Evolutionary conservation across 345 rosid species (phyloP), one percentile per base, ranked within the genome.

Genomic region (Aegle marmelos): DNA sequence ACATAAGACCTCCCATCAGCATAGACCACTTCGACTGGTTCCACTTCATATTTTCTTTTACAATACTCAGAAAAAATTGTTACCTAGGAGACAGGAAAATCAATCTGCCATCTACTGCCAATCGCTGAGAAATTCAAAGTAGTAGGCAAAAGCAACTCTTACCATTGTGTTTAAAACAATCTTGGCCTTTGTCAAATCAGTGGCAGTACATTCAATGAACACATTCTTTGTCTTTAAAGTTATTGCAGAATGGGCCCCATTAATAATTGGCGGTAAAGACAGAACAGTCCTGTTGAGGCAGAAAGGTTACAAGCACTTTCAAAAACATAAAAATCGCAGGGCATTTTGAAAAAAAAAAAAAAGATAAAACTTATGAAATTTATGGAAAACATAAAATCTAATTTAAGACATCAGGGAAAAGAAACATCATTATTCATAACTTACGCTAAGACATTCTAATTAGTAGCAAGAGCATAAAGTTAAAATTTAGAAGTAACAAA

Each of bases 231-330:
- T 96, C 90, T 92, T 87, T 68, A 94, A 84, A 75, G 91, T 89
- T 72, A 96, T 94, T 73, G 98, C 98, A 36, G 98, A 96, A 84
- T 94, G 98, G 69, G 97, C 97, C 79, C 98, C 88, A 86, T 96
- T 94, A 74, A 96, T 96, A 80, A 96, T 90, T 75, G 99, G 99
- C 0, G 98, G 98, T 72, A 93, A 77, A 76, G 98, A 94, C 79
- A 94, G 5, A 78, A 96, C 95, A 81, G 98, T 94, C 86, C 98
- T 94, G 3, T 1, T 0, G 31, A 63, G 28, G 89, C 80, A 82
- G 53, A 83, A 79, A 82, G 41, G 33, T 34, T 8, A 65, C 22
- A 21, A 65, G 45, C 14, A 34, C n/a, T 65, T 4, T 19, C 37
- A 9, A n/a, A 6, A 56, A n/a, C 27, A n/a, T n/a, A 22, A 8